Evolutionary conservation across 1,284 basidiomycete species (phyloP).

Genomic region (Austroboletus rostrupii): DNA sequence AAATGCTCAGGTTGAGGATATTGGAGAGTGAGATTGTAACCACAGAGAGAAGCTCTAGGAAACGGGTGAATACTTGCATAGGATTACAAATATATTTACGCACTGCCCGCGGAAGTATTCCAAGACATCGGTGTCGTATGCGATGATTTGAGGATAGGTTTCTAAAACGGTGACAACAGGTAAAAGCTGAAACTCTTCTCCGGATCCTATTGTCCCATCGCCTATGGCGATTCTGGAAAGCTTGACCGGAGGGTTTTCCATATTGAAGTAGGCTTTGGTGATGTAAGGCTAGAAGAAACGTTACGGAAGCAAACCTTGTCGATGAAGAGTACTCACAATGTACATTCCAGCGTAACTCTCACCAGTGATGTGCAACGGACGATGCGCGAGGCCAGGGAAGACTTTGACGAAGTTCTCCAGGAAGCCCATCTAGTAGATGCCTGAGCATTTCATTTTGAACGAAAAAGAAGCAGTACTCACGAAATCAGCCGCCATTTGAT

Average conservation of each 20-base stretch:
- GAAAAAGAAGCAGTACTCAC: conserved; percentile 36
- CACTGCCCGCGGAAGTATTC: conserved; percentile 67
- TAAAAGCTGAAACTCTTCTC: conserved; percentile 44
- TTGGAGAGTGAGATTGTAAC: conserved; percentile 63
- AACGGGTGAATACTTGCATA: neutral
- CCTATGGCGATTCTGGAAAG: conserved; percentile 66
- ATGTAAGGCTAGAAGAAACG: conserved; percentile 58
- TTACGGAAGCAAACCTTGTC: conserved; percentile 2
- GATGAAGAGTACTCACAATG: conserved; percentile 41
- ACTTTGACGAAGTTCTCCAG: conserved; percentile 61
- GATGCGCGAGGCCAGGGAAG: conserved; percentile 56
- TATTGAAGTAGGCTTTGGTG: conserved; percentile 61
- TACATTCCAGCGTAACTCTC: conserved; percentile 68
- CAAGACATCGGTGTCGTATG: conserved; percentile 61
- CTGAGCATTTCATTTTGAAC: neutral
- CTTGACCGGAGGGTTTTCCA: conserved; percentile 62
- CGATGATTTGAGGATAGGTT: conserved; percentile 71
- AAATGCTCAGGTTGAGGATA: conserved; percentile 62
- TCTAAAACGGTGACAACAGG: conserved; percentile 59
- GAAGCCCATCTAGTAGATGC: conserved; percentile 55
- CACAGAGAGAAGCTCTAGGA: conserved; percentile 55
- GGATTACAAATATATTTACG: conserved; percentile 22
- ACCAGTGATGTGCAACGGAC: conserved; percentile 60
- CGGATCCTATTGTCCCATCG: conserved; percentile 54
- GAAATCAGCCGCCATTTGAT: conserved; percentile 67